Conservation (phyloP, 1,284 basidiomycete species). For the Agaricales sp. region DNA sequence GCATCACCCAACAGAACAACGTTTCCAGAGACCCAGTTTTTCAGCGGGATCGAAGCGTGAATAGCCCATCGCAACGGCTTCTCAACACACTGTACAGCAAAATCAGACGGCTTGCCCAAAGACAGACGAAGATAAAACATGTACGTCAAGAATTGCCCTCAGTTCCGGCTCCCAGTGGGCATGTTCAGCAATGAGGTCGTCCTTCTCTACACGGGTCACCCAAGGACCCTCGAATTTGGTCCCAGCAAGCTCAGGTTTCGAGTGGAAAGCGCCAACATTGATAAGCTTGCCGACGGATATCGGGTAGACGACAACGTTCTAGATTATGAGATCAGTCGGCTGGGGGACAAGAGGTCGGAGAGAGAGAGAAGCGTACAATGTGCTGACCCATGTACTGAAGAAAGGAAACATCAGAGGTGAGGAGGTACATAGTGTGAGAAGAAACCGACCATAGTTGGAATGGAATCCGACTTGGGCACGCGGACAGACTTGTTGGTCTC, state of each 20-base stretch:
- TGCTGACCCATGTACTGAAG: slow-evolving; percentile 19
- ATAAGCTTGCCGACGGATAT: slow-evolving; percentile 18
- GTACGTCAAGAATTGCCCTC: slow-evolving; percentile 15
- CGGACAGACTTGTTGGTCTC: slow-evolving; percentile 16
- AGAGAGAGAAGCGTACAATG: slow-evolving; percentile 9
- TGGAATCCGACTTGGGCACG: slow-evolving; percentile 14
- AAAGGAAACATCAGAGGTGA: slow-evolving; percentile 11
- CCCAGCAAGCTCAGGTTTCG: slow-evolving; percentile 15
- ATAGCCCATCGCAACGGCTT: slow-evolving; percentile 23
- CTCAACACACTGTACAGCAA: slow-evolving; percentile 17
- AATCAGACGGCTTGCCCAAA: background rate
- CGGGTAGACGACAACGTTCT: slow-evolving; percentile 20
- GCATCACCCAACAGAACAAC: slow-evolving; percentile 27
- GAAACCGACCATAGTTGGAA: slow-evolving; percentile 17
- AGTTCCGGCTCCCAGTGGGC: slow-evolving; percentile 18
- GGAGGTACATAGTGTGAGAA: slow-evolving; percentile 1
- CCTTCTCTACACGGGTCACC: slow-evolving; percentile 15
- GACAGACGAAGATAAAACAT: background rate
- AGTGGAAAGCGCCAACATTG: slow-evolving; percentile 19
- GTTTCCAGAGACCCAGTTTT: slow-evolving; percentile 15
- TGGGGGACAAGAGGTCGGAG: background rate
- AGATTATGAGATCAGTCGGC: background rate
- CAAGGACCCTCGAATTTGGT: slow-evolving; percentile 14
- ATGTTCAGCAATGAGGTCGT: slow-evolving; percentile 14
- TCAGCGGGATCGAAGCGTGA: slow-evolving; percentile 16